phyloP scores from a whole-genome alignment of 2,329 filamentous ascomycete species.

The Colletotrichum orbiculare region DNA sequence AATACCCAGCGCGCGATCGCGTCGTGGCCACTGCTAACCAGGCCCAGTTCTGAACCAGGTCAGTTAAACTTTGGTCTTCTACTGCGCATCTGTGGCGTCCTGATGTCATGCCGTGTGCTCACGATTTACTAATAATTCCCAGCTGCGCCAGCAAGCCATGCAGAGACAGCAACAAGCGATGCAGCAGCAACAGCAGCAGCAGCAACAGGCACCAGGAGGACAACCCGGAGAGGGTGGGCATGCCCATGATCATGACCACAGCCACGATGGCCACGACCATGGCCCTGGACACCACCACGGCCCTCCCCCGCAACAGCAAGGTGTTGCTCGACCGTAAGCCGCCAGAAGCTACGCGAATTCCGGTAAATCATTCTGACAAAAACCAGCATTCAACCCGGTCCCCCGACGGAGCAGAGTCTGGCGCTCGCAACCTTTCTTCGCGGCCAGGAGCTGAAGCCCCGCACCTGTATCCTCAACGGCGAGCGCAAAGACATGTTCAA shows the following conservation, averaged over 20 bases:
- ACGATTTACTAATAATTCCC: no score
- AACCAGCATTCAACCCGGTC: constrained; percentile 77
- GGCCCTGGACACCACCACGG: constrained; percentile 22
- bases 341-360: background rate
- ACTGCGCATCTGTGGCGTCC: no score
- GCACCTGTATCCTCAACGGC: constrained; percentile 93
- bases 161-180: constrained; percentile 56
- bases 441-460: constrained; percentile 84
- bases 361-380: constrained; percentile 43
- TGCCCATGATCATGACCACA: constrained; percentile 44
- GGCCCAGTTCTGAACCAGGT: constrained; percentile 63
- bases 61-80: no score
- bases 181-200: constrained; percentile 44
- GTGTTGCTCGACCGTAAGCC: constrained; percentile 11
- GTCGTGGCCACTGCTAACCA: no score
- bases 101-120: no score
- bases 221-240: constrained; percentile 28
- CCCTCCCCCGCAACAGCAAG: constrained; percentile 45
- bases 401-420: constrained; percentile 88
- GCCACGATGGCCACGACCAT: constrained; percentile 42
- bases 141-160: constrained; percentile 66
- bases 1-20: no score
- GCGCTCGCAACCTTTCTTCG: constrained; percentile 91
- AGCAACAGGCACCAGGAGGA: constrained; percentile 10
- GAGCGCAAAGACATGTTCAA: constrained; percentile 99